Evolutionary conservation across 495 filamentous ascomycete genomes (phyloP), one percentile per base, ranked within the genome.

Genomic region (Trichoderma virens): DNA sequence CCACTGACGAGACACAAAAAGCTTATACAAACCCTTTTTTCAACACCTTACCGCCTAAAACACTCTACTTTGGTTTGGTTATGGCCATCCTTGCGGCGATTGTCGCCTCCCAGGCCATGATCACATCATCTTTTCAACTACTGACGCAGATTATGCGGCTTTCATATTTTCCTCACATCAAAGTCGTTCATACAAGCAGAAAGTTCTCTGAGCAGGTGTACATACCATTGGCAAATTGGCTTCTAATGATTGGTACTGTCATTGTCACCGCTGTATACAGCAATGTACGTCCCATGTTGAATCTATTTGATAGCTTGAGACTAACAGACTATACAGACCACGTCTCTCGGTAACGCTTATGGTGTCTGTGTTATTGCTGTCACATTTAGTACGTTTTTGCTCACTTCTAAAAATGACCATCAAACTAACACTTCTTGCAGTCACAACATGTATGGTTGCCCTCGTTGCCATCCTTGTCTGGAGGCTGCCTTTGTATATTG

Each of bases 21-120:
- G 86, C 86, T 11, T 87, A 85, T 71, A 76, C 83, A 7, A 91
- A 91, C 65, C 88, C 88, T 2, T 91, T 91, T 70, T 91, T 86
- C 73, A 82, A 89, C 62, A 73, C 82, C 1, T 83, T 85, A 4
- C 87, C 87, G 9, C 83, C 85, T 0, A 88, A 88, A 2, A 86
- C 82, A 68, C 76, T 90, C 20, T 89, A 85, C 64, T 86, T 86
- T 11, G 82, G 83, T 61, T 70, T 91, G 59, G 74, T 91, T 4
- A 74, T 90, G 28, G 84, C 88, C 1, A 79, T 91, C 38, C 72
- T 90, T 5, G 88, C 88, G 5, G 86, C 86, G 27, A 82, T 91
- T 62, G 88, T 91, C 20, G 88, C 88, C n/a, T 87, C 84, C 18
- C 88, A 91, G 62, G 89, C 88, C 35, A 87, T 90, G 75, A 90